A percentile compares a stretch with the other conserved stretches of the same genome.
phyloP scores from a whole-genome alignment of 2,329 filamentous ascomycete species.

The Aspergillus ustus region DNA sequence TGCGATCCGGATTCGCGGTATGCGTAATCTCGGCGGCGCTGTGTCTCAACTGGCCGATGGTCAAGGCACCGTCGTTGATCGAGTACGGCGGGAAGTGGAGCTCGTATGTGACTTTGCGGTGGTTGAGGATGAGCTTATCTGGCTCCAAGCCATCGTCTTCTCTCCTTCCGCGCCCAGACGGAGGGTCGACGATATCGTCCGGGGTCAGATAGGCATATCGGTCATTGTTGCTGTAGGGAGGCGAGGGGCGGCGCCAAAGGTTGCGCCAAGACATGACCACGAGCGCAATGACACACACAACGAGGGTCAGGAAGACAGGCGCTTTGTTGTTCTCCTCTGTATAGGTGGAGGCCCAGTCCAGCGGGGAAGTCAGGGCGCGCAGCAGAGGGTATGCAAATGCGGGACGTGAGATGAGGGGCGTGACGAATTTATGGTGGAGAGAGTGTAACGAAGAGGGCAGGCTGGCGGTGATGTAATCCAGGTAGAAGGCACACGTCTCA shows the following conservation, averaged over 20 bases:
- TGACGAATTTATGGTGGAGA: constrained; percentile 37
- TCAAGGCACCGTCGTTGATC: constrained; percentile 51
- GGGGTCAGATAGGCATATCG: constrained; percentile 44
- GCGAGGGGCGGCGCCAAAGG: constrained; percentile 38
- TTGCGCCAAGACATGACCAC: constrained; percentile 42
- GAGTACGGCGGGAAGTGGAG: constrained; percentile 52
- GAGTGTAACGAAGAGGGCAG: constrained; percentile 38
- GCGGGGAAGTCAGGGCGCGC: constrained; percentile 29
- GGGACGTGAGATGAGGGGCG: constrained; percentile 20
- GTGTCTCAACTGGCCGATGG: constrained; percentile 46
- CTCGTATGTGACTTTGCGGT: constrained; percentile 47
- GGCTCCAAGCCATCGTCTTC: constrained; percentile 40
- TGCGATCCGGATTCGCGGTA: constrained; percentile 39
- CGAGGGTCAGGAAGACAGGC: constrained; percentile 32
- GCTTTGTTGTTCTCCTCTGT: constrained; percentile 27
- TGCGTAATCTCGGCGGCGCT: constrained; percentile 44
- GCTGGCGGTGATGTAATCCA: constrained; percentile 39
- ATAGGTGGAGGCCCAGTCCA: constrained; percentile 23
- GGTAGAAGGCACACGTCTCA: constrained; percentile 46
- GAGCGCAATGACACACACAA: constrained; percentile 35
- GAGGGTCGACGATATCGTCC: constrained; percentile 38
- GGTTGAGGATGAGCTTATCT: constrained; percentile 50
- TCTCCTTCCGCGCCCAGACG: constrained; percentile 15
- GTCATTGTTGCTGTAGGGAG: constrained; percentile 37
- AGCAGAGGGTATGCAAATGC: constrained; percentile 27